Evolutionary conservation across 2,329 filamentous ascomycete genomes (phyloP).

Genomic region (Cladosporium sp.): DNA sequence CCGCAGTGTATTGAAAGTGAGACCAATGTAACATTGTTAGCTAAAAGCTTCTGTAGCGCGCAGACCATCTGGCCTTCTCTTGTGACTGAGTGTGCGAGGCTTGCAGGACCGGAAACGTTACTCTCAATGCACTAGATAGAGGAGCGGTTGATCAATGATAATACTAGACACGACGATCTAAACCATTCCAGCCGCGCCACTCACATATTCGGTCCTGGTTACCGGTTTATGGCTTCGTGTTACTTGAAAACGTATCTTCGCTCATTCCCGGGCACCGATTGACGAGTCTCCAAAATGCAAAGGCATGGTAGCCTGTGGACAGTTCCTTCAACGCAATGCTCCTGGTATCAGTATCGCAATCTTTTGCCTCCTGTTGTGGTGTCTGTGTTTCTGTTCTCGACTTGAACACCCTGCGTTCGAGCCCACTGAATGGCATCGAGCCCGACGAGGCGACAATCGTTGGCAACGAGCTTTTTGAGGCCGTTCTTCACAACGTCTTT

Average conservation of each 20-base stretch:
- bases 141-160: background rate
- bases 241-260: background rate
- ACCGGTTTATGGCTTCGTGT: background rate
- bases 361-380: constrained; percentile 24
- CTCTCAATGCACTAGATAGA: background rate
- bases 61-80: background rate
- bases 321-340: background rate
- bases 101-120: background rate
- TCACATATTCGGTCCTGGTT: background rate
- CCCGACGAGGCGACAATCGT: constrained; percentile 39
- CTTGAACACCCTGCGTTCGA: constrained; percentile 36
- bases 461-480: constrained; percentile 36
- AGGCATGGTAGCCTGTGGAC: background rate
- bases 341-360: constrained; percentile 22
- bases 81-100: background rate
- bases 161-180: background rate
- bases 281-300: background rate
- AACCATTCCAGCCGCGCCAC: background rate
- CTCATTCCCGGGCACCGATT: background rate
- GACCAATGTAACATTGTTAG: background rate
- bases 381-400: constrained; percentile 27
- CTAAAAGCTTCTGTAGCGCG: background rate
- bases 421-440: constrained; percentile 46
- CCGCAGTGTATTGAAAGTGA: background rate
- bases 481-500: constrained; percentile 35